phyloP scores from a whole-genome alignment of 2,329 filamentous ascomycete genomes.

The Diaporthe vexans region DNA sequence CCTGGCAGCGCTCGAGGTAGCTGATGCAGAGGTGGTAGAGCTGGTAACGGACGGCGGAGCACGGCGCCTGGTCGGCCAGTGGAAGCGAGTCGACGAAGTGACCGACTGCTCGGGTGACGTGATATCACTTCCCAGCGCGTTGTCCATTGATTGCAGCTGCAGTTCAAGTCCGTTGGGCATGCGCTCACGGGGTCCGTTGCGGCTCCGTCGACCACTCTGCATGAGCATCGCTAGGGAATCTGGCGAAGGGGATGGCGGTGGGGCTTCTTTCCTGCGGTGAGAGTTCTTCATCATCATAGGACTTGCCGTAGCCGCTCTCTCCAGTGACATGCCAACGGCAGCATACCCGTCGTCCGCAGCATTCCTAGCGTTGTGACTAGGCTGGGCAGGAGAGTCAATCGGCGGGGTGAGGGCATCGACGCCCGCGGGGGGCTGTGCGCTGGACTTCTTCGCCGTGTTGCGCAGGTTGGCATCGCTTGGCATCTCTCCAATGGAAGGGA shows the following conservation, averaged over 20 bases:
- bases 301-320: constrained; percentile 77
- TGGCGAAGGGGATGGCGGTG: constrained; percentile 77
- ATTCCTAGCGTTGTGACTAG: constrained; percentile 53
- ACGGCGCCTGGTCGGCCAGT: constrained; percentile 68
- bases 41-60: constrained; percentile 70
- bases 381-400: constrained; percentile 43
- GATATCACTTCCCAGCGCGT: constrained; percentile 64
- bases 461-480: constrained; percentile 56
- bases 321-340: constrained; percentile 62
- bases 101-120: constrained; percentile 71
- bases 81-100: constrained; percentile 66
- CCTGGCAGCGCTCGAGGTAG: constrained; percentile 65
- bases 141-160: constrained; percentile 71
- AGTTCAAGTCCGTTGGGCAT: constrained; percentile 80
- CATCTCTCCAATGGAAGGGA: constrained; percentile 83
- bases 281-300: constrained; percentile 73
- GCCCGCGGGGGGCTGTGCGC: constrained; percentile 30
- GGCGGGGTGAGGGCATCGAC: constrained; percentile 39
- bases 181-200: constrained; percentile 81
- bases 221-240: constrained; percentile 74
- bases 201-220: constrained; percentile 69
- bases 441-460: constrained; percentile 46
- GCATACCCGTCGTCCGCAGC: constrained; percentile 60
- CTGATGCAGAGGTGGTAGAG: constrained; percentile 69
- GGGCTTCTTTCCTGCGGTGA: constrained; percentile 60